Base-by-base conservation (phyloP, 164 flowering plant genomes). In the Amborella trichopoda region DNA sequence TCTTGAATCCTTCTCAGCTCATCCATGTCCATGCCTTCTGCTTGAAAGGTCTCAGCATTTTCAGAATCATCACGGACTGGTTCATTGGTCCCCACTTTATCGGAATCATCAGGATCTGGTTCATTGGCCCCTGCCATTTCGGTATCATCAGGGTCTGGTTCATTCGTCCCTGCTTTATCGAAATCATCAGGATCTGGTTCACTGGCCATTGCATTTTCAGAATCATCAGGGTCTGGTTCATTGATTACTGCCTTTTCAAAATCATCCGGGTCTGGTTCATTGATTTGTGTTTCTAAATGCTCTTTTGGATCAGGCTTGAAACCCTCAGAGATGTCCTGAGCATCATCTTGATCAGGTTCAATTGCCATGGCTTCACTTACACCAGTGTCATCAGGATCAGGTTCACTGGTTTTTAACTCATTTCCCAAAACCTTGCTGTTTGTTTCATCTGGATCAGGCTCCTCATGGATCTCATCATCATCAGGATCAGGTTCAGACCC, bases 1-100 rank as follows among this genome's bases (percentile, higher is more conserved):
- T 86, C 96, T 56, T 78, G 82, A 39, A 91, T 82, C 57, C 80
- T 74, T 65, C 50, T 68, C 34, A 86, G 28, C 56, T 74, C 96
- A 41, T 67, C 44, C n/a, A n/a, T n/a, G n/a, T n/a, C n/a, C n/a
- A n/a, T n/a, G n/a, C n/a, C n/a, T n/a, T n/a, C n/a, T n/a, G n/a
- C n/a, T n/a, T n/a, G n/a, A n/a, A n/a, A n/a, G n/a, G n/a, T n/a
- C n/a, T n/a, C n/a, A n/a, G n/a, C n/a, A n/a, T n/a, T n/a, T n/a
- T n/a, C n/a, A n/a, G n/a, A n/a, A n/a, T n/a, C n/a, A n/a, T n/a
- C n/a, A n/a, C n/a, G n/a, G n/a, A n/a, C n/a, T n/a, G n/a, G n/a
- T n/a, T n/a, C n/a, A n/a, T n/a, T n/a, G n/a, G n/a, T n/a, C n/a
- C n/a, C n/a, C n/a, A n/a, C n/a, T n/a, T n/a, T n/a, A n/a, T n/a